phyloP scores from a whole-genome alignment of 192 early-diverging fungal genomes.

The Coemansia sp. region DNA sequence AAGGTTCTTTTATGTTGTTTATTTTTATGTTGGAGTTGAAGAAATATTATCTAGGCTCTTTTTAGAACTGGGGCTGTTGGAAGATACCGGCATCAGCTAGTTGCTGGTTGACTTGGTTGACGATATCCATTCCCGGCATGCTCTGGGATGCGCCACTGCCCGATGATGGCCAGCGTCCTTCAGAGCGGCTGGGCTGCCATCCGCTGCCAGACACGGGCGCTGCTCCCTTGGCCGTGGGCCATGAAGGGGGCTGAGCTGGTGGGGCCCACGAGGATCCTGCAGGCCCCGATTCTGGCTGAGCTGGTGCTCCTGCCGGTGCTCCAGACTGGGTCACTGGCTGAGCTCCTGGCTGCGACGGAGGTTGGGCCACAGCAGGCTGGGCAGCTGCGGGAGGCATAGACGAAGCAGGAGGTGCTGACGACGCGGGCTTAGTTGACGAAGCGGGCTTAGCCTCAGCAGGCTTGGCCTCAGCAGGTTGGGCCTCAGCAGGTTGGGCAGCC shows the following conservation, averaged over 20 bases:
- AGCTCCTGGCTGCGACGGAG: slow-evolving; percentile 6
- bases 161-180: neutral
- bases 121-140: slow-evolving; percentile 10
- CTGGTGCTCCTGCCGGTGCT: neutral
- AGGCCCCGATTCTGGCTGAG: neutral
- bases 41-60: neutral
- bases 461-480: too few species aligned
- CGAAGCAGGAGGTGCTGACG: neutral
- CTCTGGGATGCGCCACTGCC: neutral
- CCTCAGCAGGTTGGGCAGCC: neutral
- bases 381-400: neutral
- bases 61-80: slow-evolving; percentile 23
- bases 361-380: neutral
- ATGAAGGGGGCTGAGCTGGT: neutral
- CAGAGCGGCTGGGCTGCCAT: neutral
- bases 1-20: slow-evolving; percentile 1
- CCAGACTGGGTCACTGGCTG: slow-evolving; percentile 10
- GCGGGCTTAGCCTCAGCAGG: too few species aligned
- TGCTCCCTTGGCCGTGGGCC: neutral
- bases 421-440: neutral
- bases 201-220: neutral
- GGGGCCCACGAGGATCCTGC: neutral
- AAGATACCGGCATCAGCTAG: slow-evolving; percentile 23
- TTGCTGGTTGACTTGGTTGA: slow-evolving; percentile 26
- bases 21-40: neutral